These are phyloP conservation scores for Rheum nobile DNA, from an alignment of 148 eudicot species.

Conservation along the genomic window DNA sequence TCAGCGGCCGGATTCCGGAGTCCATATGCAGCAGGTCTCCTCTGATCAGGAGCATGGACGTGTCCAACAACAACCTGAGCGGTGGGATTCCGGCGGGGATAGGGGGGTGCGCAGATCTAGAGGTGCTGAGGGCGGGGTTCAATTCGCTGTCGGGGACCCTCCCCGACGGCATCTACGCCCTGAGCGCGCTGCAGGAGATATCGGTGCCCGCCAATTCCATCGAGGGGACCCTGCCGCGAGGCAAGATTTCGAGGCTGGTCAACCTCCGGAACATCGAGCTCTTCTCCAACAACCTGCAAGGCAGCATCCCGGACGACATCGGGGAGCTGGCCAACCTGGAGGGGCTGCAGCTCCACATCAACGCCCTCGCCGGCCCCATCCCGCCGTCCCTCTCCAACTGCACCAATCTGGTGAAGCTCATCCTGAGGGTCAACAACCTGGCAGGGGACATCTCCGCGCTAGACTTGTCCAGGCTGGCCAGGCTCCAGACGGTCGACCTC, in stretches of 20 bases:
- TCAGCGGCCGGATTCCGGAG: slow-evolving; percentile 19
- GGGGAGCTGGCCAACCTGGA: slow-evolving; percentile 22
- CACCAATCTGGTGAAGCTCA: slow-evolving; percentile 15
- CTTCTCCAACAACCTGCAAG: slow-evolving; percentile 16
- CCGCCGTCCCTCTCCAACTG: slow-evolving; percentile 25
- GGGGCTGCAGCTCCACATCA: slow-evolving; percentile 17
- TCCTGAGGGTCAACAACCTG: slow-evolving; percentile 19
- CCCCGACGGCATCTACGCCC: slow-evolving; percentile 14
- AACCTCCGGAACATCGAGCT: slow-evolving; percentile 18
- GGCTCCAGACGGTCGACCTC: slow-evolving; percentile 19
- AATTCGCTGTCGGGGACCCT: slow-evolving; percentile 17
- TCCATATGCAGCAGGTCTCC: slow-evolving; percentile 13
- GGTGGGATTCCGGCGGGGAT: slow-evolving; percentile 17
- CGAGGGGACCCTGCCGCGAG: slow-evolving; percentile 11
- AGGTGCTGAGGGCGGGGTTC: slow-evolving; percentile 20
- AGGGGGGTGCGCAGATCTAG: slow-evolving; percentile 16
- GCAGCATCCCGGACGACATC: slow-evolving; percentile 20
- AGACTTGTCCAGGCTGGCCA: slow-evolving; percentile 19
- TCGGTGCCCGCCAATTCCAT: slow-evolving; percentile 22
- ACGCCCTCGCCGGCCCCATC: slow-evolving; percentile 19
- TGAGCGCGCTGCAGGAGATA: slow-evolving; percentile 1
- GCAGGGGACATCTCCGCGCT: slow-evolving; percentile 14
- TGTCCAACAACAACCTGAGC: slow-evolving; percentile 21
- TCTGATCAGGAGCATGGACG: slow-evolving; percentile 9
- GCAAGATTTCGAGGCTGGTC: slow-evolving; percentile 8